Evolutionary conservation across 257 asterid species (phyloP).

Genomic region (Capsicum chinense): DNA sequence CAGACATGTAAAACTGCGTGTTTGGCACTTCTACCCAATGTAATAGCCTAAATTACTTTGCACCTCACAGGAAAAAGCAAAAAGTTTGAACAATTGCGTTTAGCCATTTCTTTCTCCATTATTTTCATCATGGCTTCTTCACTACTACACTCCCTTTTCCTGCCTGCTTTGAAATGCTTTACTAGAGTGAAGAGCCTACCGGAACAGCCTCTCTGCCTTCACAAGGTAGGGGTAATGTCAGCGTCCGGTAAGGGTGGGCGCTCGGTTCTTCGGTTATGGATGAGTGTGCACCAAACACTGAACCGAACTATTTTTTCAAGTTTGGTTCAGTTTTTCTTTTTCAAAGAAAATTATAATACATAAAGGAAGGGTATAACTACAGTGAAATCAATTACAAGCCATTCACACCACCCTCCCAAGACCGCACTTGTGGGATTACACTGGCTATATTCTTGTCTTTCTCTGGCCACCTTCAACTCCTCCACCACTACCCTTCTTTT

Average conservation of each 20-base stretch:
- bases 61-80: not conserved
- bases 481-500: not conserved
- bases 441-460: not conserved
- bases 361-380: too few species aligned
- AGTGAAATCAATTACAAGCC: too few species aligned
- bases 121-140: not conserved
- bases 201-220: not conserved
- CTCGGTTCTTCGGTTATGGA: too few species aligned
- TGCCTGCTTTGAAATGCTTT: not conserved
- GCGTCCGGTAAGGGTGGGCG: too few species aligned
- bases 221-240: not conserved
- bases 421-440: not conserved
- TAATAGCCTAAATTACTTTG: not conserved
- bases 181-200: not conserved
- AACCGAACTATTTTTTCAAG: too few species aligned
- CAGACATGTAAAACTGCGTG: not conserved
- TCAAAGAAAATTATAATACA: too few species aligned
- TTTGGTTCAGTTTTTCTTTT: too few species aligned
- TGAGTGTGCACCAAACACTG: too few species aligned
- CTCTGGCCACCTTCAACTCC: not conserved
- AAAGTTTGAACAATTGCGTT: not conserved
- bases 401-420: not conserved
- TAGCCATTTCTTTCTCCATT: not conserved
- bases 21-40: not conserved
- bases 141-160: not conserved